A percentile compares a stretch with the other conserved stretches of the same genome.
Evolutionary conservation across 345 rosid species (phyloP).

Genomic region (Iberis pinnata): DNA sequence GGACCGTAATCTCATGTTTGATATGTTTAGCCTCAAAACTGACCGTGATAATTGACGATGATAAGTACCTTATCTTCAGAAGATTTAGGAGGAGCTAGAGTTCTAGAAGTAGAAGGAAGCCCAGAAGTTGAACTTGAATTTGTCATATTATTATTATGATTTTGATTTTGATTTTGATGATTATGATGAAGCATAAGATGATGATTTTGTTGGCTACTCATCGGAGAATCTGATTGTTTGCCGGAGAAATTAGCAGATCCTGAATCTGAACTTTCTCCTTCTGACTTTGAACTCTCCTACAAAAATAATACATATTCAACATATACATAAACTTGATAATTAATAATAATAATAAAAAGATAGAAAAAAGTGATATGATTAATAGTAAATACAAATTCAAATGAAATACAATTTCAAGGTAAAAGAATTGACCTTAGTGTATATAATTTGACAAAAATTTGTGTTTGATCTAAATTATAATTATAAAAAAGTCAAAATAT

Average conservation of each 20-base stretch:
- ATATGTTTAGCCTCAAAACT: too few species aligned
- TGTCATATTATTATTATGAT: conserved; percentile 44
- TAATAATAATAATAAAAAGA: conserved; percentile 2
- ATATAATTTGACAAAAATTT: conserved; percentile 25
- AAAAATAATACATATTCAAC: conserved; percentile 24
- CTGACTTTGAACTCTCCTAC: conserved; percentile 85
- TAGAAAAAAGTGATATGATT: conserved; percentile 6
- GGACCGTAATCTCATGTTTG: too few species aligned
- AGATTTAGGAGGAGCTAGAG: conserved; percentile 47
- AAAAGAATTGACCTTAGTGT: conserved; percentile 23
- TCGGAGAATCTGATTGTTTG: conserved; percentile 78
- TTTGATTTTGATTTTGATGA: conserved; percentile 10
- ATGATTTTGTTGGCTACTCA: conserved; percentile 46
- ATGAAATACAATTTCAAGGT: background rate
- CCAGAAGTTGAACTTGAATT: conserved; percentile 39
- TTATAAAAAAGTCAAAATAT: conserved; percentile 24
- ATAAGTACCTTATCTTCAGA: conserved; percentile 72
- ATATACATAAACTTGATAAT: background rate
- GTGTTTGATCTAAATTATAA: conserved; percentile 3
- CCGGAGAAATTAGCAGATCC: conserved; percentile 80
- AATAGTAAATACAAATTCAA: conserved; percentile 11
- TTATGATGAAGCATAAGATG: conserved; percentile 36
- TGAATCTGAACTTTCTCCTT: conserved; percentile 74
- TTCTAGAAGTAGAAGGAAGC: conserved; percentile 39
- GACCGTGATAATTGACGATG: conserved; percentile 13